Conservation (phyloP, 192 early-diverging fungal species). For the Mortierella antarctica region DNA sequence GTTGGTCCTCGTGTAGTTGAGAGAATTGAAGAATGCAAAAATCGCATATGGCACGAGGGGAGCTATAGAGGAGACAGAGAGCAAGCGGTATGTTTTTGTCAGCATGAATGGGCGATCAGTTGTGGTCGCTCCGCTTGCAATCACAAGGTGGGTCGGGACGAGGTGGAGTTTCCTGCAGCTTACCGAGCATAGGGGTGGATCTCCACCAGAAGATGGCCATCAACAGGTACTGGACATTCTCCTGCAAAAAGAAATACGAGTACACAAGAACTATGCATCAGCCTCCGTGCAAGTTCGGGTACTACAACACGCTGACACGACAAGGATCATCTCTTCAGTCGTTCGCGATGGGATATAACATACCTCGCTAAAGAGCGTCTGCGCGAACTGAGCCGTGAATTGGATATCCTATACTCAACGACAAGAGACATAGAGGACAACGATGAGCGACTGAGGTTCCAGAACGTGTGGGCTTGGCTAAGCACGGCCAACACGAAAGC, state of each 20-base stretch:
- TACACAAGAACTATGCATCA: too few species aligned
- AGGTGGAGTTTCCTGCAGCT: background rate
- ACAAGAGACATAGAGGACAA: background rate
- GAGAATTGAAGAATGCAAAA: slow-evolving; percentile 82
- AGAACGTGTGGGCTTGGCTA: background rate
- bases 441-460: background rate
- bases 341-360: background rate
- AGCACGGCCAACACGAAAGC: background rate
- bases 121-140: background rate
- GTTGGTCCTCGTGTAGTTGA: slow-evolving; percentile 77
- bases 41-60: slow-evolving; percentile 78
- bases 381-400: slow-evolving; percentile 66
- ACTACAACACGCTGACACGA: too few species aligned
- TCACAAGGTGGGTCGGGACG: background rate
- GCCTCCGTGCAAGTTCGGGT: too few species aligned
- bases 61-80: slow-evolving; percentile 56
- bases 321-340: too few species aligned
- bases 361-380: slow-evolving; percentile 60
- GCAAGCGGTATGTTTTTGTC: background rate
- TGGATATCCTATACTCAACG: slow-evolving; percentile 60
- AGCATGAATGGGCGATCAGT: background rate
- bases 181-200: slow-evolving; percentile 75
- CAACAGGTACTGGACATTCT: slow-evolving; percentile 81
- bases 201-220: slow-evolving; percentile 78
- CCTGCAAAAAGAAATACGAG: slow-evolving; percentile 57